These are phyloP conservation scores for Lasiodiplodia sp. DNA, from an alignment of 2,329 filamentous ascomycete genomes.

Conservation along the genomic window DNA sequence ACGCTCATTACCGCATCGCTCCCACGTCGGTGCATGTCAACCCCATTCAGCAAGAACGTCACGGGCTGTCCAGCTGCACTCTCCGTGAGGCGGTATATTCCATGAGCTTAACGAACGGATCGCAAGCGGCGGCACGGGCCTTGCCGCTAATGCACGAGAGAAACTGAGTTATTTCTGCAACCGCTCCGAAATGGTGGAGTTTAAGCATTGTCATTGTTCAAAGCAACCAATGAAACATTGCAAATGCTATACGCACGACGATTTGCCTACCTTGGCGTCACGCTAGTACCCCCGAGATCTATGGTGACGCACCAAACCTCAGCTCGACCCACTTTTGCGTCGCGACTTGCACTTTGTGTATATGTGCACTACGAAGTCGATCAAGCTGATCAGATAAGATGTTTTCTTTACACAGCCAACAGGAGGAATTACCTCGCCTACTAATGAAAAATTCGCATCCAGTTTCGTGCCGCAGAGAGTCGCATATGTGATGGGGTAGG, in stretches of 20 bases:
- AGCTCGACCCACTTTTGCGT: background rate
- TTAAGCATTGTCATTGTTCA: too few species aligned
- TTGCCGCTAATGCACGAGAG: background rate
- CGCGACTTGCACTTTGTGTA: background rate
- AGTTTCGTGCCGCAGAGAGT: background rate
- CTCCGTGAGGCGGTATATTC: background rate
- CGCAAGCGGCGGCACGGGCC: too few species aligned
- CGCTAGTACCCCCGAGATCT: background rate
- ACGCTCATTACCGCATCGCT: background rate
- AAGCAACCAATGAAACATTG: background rate
- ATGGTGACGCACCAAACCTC: background rate
- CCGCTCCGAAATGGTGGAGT: too few species aligned
- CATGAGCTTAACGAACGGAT: background rate
- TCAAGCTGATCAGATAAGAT: background rate
- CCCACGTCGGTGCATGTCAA: too few species aligned
- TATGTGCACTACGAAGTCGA: background rate
- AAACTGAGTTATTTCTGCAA: background rate
- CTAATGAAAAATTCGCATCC: background rate
- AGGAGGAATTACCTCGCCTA: background rate
- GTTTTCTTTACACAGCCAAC: accelerated
- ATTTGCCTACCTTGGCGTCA: background rate
- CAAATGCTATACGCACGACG: background rate
- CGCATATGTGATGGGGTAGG: too few species aligned
- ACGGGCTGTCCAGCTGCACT: background rate
- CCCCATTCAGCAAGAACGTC: background rate